Percentiles rank a stretch among this genome's conserved stretches.
phyloP scores from a whole-genome alignment of 2,329 filamentous ascomycete species.

The Thielaviopsis musarum region DNA sequence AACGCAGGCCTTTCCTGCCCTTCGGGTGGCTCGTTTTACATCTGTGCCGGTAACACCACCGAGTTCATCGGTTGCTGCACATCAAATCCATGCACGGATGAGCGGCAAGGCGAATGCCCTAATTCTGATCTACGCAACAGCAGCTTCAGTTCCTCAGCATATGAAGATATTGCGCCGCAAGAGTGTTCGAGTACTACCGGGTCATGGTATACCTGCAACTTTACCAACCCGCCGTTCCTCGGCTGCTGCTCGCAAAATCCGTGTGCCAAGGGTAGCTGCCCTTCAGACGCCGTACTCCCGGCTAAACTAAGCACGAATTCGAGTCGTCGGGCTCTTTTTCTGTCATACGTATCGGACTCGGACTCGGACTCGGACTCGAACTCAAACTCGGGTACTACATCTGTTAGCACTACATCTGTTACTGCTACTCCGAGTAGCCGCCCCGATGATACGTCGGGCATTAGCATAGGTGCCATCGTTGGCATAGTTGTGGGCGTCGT shows the following conservation, averaged over 20 bases:
- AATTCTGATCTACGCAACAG: conserved; percentile 16
- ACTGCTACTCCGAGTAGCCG: background rate
- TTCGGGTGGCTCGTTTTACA: conserved; percentile 20
- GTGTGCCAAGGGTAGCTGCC: conserved; percentile 17
- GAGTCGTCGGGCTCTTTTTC: conserved; percentile 10
- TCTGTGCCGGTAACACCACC: conserved; percentile 18
- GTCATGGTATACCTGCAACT: conserved; percentile 21
- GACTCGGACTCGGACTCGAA: background rate
- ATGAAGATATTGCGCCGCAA: conserved; percentile 18
- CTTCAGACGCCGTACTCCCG: conserved; percentile 14
- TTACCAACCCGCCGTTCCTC: conserved; percentile 19
- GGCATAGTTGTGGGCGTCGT: conserved; percentile 15
- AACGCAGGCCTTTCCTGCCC: conserved; percentile 19
- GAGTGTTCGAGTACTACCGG: conserved; percentile 16
- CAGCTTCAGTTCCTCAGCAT: conserved; percentile 17
- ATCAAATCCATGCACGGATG: conserved; percentile 19
- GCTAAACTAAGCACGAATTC: conserved; percentile 17
- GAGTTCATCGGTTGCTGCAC: conserved; percentile 27
- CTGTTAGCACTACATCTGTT: background rate
- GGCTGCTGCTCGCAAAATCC: conserved; percentile 24
- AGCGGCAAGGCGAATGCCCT: conserved; percentile 20
- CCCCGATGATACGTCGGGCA: background rate
- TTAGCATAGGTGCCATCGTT: conserved; percentile 12
- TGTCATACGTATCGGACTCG: background rate
- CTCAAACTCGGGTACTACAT: background rate